Percentiles rank a stretch among this genome's conserved stretches.
These are phyloP conservation scores for Podospora anserina DNA, from an alignment of 495 filamentous ascomycete genomes.

Conservation along the genomic window DNA sequence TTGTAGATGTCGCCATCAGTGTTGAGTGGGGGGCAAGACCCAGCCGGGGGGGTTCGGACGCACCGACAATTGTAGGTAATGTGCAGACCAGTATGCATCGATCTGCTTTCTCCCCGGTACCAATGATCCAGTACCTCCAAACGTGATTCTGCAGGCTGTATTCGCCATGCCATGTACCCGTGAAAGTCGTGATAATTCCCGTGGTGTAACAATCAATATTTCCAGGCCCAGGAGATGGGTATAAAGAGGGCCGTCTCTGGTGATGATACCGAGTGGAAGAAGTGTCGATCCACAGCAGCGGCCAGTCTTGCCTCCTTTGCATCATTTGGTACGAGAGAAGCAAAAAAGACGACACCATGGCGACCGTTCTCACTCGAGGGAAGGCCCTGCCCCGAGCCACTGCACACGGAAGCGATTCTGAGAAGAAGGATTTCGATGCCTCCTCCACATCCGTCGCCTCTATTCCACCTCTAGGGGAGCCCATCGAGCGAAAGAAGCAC, in stretches of 20 bases:
- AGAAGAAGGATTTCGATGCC: constrained; percentile 13
- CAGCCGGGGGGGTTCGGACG: constrained; percentile 2
- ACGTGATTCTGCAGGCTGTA: constrained; percentile 20
- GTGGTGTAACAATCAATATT: background rate
- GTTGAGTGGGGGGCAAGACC: background rate
- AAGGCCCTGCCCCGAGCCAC: constrained; percentile 9
- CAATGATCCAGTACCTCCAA: constrained; percentile 4
- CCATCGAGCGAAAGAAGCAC: constrained; percentile 40
- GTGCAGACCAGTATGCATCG: background rate
- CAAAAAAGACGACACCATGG: constrained; percentile 16
- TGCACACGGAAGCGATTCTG: constrained; percentile 12
- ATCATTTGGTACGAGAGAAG: background rate
- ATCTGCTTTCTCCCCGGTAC: background rate
- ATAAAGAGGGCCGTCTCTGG: background rate
- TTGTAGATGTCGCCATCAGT: constrained; percentile 6
- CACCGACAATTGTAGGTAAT: background rate
- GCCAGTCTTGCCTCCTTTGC: background rate
- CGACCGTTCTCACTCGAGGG: constrained; percentile 23
- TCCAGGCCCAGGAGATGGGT: background rate
- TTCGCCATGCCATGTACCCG: constrained; percentile 15
- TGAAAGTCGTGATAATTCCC: background rate
- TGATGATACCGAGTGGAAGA: background rate
- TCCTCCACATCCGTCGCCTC: constrained; percentile 23
- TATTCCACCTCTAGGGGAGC: constrained; percentile 38
- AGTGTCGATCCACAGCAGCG: background rate